A percentile compares a stretch with the other conserved stretches of the same genome.
Conservation (phyloP, 2,329 filamentous ascomycete species). For the Myriosclerotinia curreyana region DNA sequence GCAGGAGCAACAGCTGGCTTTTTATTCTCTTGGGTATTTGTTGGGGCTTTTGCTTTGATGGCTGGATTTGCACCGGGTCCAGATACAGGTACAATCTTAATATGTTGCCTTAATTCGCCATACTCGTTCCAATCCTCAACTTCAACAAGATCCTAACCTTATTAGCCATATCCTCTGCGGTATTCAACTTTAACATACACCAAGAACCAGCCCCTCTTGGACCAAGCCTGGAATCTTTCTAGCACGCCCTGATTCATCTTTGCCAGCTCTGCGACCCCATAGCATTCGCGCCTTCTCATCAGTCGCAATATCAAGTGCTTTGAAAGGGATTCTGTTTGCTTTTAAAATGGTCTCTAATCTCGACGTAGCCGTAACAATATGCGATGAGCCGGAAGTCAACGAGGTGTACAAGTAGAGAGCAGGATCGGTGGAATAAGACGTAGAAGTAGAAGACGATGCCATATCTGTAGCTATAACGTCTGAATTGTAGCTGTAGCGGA, state of each 20-base stretch:
- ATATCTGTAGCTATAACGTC: conserved; percentile 29
- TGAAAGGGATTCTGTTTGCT: conserved; percentile 91
- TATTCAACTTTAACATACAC: conserved; percentile 57
- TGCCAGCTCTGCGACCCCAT: conserved; percentile 80
- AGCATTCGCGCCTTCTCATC: conserved; percentile 85
- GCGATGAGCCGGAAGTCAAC: conserved; percentile 88
- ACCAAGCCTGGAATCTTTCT: conserved; percentile 87
- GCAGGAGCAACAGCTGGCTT: conserved; percentile 34
- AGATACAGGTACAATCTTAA: conserved; percentile 22
- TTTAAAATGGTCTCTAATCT: conserved; percentile 94
- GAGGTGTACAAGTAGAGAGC: conserved; percentile 94
- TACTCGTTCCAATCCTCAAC: conserved; percentile 99
- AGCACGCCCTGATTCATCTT: conserved; percentile 56
- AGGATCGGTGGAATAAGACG: conserved; percentile 52
- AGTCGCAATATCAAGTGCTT: conserved; percentile 84
- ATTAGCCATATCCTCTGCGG: conserved; percentile 25
- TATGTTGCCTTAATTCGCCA: conserved; percentile 85
- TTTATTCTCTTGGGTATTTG: conserved; percentile 37
- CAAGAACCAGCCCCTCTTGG: conserved; percentile 80
- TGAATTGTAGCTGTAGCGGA: conserved; percentile 1
- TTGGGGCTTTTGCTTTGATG: conserved; percentile 34
- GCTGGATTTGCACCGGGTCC: conserved; percentile 27
- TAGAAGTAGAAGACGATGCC: conserved; percentile 35
- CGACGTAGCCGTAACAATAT: conserved; percentile 94
- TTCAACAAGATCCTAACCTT: conserved; percentile 76